Percentiles rank a stretch among this genome's conserved stretches.
Conservation (phyloP, 2,329 filamentous ascomycete species). For the Phialophora chinensis region DNA sequence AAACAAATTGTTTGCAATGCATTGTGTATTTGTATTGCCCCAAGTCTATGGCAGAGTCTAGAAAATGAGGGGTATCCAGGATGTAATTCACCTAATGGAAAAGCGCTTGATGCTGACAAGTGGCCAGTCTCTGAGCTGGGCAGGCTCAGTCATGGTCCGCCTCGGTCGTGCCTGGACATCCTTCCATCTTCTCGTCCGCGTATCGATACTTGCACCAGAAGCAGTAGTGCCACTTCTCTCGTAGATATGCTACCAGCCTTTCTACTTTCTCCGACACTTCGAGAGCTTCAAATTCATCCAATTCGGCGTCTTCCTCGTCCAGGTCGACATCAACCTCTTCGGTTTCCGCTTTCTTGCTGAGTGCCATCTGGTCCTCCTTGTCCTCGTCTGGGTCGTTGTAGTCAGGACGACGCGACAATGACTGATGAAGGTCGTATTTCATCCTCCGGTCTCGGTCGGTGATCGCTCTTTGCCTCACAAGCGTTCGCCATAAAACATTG, state of each 20-base stretch:
- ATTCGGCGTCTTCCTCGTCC: constrained; percentile 78
- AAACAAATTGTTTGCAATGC: not conserved
- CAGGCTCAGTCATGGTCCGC: constrained; percentile 72
- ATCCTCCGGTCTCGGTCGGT: constrained; percentile 71
- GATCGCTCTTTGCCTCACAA: constrained; percentile 72
- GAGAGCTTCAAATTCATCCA: constrained; percentile 78
- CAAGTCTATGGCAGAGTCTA: not conserved
- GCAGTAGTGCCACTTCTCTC: constrained; percentile 78
- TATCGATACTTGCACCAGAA: constrained; percentile 96
- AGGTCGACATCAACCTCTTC: constrained; percentile 66
- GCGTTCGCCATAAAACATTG: constrained; percentile 78
- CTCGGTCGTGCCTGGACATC: constrained; percentile 85
- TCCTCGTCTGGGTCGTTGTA: constrained; percentile 74
- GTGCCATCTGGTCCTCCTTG: constrained; percentile 71
- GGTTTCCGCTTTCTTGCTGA: constrained; percentile 53
- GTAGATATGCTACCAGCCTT: constrained; percentile 70
- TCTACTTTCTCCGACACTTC: constrained; percentile 69
- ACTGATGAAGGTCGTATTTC: constrained; percentile 70
- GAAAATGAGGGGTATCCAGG: not conserved
- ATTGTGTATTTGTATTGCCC: not conserved
- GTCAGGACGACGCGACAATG: constrained; percentile 65
- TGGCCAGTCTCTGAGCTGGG: not conserved
- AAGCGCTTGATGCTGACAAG: not conserved
- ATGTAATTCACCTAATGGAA: not conserved
- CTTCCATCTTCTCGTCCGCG: constrained; percentile 73